A percentile compares a stretch with the other conserved stretches of the same genome.
These are phyloP conservation scores for Monosporascus ibericus DNA, from an alignment of 2,329 filamentous ascomycete genomes.

Conservation along the genomic window DNA sequence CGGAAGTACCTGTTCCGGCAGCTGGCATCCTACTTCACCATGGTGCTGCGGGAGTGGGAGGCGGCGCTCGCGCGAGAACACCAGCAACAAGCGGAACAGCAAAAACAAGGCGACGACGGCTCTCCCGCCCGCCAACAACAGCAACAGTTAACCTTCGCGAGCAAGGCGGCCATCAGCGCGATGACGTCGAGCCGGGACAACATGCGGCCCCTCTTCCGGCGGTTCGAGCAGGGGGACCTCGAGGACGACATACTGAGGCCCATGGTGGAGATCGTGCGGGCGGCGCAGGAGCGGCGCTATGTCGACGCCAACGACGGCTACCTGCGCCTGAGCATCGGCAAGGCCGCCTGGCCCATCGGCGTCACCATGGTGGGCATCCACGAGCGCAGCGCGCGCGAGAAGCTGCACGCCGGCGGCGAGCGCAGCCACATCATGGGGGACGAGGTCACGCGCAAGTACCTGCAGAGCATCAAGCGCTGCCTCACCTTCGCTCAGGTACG, in stretches of 20 bases:
- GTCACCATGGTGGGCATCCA: conserved; percentile 99
- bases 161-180: conserved; percentile 73
- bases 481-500: conserved; percentile 93
- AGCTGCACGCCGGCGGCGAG: conserved; percentile 78
- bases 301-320: conserved; percentile 97
- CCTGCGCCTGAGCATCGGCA: conserved; percentile 84
- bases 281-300: conserved; percentile 84
- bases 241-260: conserved; percentile 74
- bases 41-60: conserved; percentile 89
- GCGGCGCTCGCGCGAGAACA: conserved; percentile 65
- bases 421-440: conserved; percentile 96
- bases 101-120: background rate
- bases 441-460: conserved; percentile 87
- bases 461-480: conserved; percentile 97
- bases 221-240: conserved; percentile 75
- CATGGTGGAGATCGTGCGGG: conserved; percentile 84
- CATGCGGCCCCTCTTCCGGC: conserved; percentile 83
- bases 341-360: conserved; percentile 97
- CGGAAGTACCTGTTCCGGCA: conserved; percentile 75
- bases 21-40: conserved; percentile 89
- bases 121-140: conserved; percentile 56
- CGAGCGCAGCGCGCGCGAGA: conserved; percentile 91
- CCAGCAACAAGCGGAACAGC: background rate
- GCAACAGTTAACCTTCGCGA: conserved; percentile 56
- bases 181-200: conserved; percentile 86